Conservation (phyloP, 108 stramenopile genomes). For the Nannochloropsis salina region DNA sequence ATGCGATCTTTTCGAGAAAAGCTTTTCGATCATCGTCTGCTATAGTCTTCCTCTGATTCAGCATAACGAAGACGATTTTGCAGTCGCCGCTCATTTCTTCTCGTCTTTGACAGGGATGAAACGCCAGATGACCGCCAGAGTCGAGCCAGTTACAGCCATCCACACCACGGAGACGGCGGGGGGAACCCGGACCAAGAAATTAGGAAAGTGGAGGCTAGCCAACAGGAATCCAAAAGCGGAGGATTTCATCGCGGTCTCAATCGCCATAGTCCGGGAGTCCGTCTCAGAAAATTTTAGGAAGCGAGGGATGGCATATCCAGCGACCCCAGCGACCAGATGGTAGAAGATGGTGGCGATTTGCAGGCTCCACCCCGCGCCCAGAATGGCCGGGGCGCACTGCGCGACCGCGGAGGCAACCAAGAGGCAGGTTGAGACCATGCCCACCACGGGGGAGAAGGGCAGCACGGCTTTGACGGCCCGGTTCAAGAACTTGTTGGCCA, state of each 20-base stretch:
- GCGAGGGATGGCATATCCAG: constrained; percentile 76
- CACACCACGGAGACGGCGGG: constrained; percentile 93
- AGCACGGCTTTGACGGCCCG: constrained; percentile 75
- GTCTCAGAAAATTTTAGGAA: constrained; percentile 79
- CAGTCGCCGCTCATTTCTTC: constrained; percentile 4
- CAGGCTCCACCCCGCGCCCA: constrained; percentile 61
- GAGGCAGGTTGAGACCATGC: constrained; percentile 86
- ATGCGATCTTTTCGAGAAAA: too few species aligned
- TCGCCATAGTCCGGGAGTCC: constrained; percentile 90
- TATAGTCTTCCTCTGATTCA: too few species aligned
- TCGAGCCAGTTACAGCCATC: constrained; percentile 90
- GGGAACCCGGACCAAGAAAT: constrained; percentile 84
- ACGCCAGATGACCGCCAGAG: constrained; percentile 88
- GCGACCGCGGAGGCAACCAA: constrained; percentile 91
- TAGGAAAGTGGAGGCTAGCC: constrained; percentile 92
- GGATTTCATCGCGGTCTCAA: constrained; percentile 95
- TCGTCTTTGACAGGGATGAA: constrained; percentile 74
- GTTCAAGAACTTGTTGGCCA: constrained; percentile 82
- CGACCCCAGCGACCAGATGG: constrained; percentile 84
- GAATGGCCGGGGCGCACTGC: constrained; percentile 74
- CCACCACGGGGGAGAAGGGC: constrained; percentile 88
- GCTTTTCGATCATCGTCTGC: too few species aligned
- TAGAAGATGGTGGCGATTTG: constrained; percentile 73
- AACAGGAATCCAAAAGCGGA: constrained; percentile 94
- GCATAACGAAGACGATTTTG: not conserved